Conservation (phyloP, 1,139 yeast genomes). For the Yamadazyma sp. region DNA sequence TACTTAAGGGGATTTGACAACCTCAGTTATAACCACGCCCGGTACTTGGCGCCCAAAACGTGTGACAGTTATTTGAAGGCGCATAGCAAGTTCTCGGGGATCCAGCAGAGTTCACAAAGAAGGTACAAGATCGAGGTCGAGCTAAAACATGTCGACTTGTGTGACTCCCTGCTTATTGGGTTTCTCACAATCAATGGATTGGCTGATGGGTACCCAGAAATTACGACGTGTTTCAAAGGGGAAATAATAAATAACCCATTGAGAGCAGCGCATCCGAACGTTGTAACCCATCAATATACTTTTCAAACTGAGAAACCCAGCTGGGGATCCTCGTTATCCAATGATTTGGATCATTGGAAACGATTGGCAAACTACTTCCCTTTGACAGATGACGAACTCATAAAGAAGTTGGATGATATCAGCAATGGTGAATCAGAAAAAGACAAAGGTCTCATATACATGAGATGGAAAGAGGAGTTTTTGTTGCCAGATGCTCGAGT, state of each 20-base stretch:
- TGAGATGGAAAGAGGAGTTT: slow-evolving; percentile 95
- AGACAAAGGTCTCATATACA: slow-evolving; percentile 55
- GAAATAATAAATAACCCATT: slow-evolving; percentile 69
- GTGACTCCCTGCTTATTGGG: slow-evolving; percentile 66
- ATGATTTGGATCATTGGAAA: slow-evolving; percentile 86
- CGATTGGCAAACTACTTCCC: slow-evolving; percentile 54
- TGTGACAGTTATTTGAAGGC: slow-evolving; percentile 52
- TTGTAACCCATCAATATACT: slow-evolving; percentile 23
- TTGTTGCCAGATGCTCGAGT: slow-evolving; percentile 76
- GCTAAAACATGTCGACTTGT: slow-evolving; percentile 66
- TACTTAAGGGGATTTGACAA: slow-evolving; percentile 8
- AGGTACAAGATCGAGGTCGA: slow-evolving; percentile 73
- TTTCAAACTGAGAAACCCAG: slow-evolving; percentile 40
- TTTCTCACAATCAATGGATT: slow-evolving; percentile 78
- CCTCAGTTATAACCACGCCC: slow-evolving; percentile 13
- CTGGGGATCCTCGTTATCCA: slow-evolving; percentile 66
- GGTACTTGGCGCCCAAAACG: slow-evolving; percentile 18
- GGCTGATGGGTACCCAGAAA: slow-evolving; percentile 72
- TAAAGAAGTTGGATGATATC: slow-evolving; percentile 28
- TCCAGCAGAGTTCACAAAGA: slow-evolving; percentile 70
- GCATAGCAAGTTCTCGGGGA: slow-evolving; percentile 64
- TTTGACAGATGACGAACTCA: slow-evolving; percentile 25
- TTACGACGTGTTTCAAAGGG: slow-evolving; percentile 84
- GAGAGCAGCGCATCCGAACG: slow-evolving; percentile 15
- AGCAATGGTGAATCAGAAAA: slow-evolving; percentile 30